Percentiles rank a stretch among this genome's conserved stretches.
phyloP scores from a whole-genome alignment of 495 filamentous ascomycete species.

The Pseudevernia furfuracea region DNA sequence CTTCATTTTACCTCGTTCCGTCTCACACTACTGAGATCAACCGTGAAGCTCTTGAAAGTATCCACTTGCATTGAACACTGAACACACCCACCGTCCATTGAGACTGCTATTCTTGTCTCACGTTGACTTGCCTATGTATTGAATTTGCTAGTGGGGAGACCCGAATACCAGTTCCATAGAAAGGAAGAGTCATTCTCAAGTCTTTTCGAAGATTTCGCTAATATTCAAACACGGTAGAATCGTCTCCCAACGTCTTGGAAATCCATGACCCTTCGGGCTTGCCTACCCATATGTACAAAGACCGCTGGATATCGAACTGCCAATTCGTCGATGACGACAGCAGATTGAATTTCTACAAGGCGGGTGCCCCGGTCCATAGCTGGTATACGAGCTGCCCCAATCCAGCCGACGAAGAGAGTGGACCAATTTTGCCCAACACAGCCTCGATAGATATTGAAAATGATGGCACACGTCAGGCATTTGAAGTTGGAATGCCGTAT shows the following conservation, averaged over 20 bases:
- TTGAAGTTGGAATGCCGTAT: conserved; percentile 21
- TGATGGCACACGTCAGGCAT: neutral
- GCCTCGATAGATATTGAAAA: conserved; percentile 15
- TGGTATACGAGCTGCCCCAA: conserved; percentile 12
- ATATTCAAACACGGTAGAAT: conserved; percentile 7
- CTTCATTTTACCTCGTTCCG: neutral
- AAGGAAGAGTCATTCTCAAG: neutral
- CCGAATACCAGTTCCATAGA: neutral
- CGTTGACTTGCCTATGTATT: neutral
- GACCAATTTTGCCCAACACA: conserved; percentile 4
- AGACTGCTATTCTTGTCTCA: neutral
- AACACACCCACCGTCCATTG: neutral
- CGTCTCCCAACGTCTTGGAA: conserved; percentile 6
- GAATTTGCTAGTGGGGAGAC: neutral
- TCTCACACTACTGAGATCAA: neutral
- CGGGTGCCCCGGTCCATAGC: conserved; percentile 20
- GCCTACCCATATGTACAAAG: neutral
- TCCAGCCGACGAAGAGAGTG: neutral
- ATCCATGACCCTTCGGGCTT: conserved; percentile 15
- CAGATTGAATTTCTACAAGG: conserved; percentile 18
- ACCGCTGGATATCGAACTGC: conserved; percentile 11
- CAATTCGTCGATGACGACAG: conserved; percentile 18
- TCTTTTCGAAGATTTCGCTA: neutral
- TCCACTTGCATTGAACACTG: neutral
- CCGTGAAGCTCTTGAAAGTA: neutral